phyloP scores from a whole-genome alignment of 306 rosid species.

The Prunus mume region DNA sequence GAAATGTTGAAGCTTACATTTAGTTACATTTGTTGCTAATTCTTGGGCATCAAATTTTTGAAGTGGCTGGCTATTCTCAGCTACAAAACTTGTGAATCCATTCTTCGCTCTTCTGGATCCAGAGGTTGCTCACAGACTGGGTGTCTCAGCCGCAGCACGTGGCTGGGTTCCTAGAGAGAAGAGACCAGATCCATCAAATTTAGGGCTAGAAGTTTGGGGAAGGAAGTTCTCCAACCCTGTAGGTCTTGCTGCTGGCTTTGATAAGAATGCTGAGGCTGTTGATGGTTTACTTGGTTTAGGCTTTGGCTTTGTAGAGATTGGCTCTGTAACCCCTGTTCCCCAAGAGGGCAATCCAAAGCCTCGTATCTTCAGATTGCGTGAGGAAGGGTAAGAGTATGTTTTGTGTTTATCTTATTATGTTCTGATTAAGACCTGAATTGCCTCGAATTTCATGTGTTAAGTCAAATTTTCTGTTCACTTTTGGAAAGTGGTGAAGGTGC shows the following conservation, averaged over 20 bases:
- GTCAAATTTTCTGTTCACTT: slow-evolving; percentile 11
- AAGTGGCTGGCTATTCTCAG: slow-evolving; percentile 98
- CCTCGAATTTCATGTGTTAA: slow-evolving; percentile 4
- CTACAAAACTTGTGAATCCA: slow-evolving; percentile 89
- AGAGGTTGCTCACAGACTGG: slow-evolving; percentile 81
- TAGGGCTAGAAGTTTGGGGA: slow-evolving; percentile 96
- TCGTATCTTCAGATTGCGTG: slow-evolving; percentile 74
- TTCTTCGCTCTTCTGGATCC: slow-evolving; percentile 90
- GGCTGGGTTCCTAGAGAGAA: slow-evolving; percentile 98
- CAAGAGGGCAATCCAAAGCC: slow-evolving; percentile 98
- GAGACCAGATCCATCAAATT: slow-evolving; percentile 65
- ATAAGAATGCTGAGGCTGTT: slow-evolving; percentile 91
- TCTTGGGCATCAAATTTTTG: slow-evolving; percentile 29
- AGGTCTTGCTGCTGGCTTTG: slow-evolving; percentile 99
- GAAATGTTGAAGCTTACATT: slow-evolving; percentile 15
- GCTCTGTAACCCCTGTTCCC: slow-evolving; percentile 94
- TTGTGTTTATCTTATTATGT: slow-evolving; percentile 18
- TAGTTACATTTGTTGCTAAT: slow-evolving; percentile 26
- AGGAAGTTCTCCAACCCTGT: slow-evolving; percentile 90
- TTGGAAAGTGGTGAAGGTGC: slow-evolving; percentile 12
- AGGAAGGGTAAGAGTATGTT: slow-evolving; percentile 58
- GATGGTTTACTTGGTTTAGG: slow-evolving; percentile 92
- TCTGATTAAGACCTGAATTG: neutral
- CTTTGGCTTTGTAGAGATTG: slow-evolving; percentile 95
- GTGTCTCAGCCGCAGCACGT: slow-evolving; percentile 88